Conservation (phyloP, 345 rosid species). For the Diplotaxis tenuifolia region DNA sequence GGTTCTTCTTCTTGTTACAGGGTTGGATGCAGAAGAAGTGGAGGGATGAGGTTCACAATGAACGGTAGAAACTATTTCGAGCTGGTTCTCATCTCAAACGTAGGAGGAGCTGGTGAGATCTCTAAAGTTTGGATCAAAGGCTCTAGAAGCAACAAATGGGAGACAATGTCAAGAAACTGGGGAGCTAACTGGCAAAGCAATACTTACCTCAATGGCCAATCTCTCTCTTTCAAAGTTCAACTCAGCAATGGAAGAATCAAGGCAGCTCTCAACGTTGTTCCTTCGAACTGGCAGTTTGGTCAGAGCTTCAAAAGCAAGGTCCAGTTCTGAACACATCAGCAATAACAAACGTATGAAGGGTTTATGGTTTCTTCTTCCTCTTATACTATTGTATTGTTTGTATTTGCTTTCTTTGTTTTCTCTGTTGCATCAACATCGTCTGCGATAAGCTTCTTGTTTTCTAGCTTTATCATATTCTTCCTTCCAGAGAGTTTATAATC, state of each 20-base stretch:
- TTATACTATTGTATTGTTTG: neutral
- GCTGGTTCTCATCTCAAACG: slow-evolving; percentile 68
- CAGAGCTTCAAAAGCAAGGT: slow-evolving; percentile 66
- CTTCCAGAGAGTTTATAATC: slow-evolving; percentile 35
- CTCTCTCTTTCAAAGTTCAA: slow-evolving; percentile 60
- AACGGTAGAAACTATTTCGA: slow-evolving; percentile 67
- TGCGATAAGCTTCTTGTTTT: slow-evolving; percentile 19
- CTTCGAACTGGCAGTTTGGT: slow-evolving; percentile 68
- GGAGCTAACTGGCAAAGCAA: slow-evolving; percentile 69
- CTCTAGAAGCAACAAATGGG: slow-evolving; percentile 55
- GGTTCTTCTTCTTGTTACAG: slow-evolving; percentile 30
- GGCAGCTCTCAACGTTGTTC: slow-evolving; percentile 52
- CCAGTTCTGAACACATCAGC: slow-evolving; percentile 42
- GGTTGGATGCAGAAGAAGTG: slow-evolving; percentile 62
- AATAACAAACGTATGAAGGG: neutral
- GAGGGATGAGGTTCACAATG: slow-evolving; percentile 73
- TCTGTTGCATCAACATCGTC: slow-evolving; percentile 25
- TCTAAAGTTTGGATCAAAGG: slow-evolving; percentile 61
- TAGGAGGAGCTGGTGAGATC: slow-evolving; percentile 66
- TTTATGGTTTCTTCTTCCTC: neutral
- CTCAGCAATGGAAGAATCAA: slow-evolving; percentile 48
- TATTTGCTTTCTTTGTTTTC: slow-evolving; percentile 11
- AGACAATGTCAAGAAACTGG: slow-evolving; percentile 72
- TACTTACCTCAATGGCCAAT: slow-evolving; percentile 62
- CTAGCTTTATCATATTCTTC: slow-evolving; percentile 24